Evolutionary conservation across 2,329 filamentous ascomycete species (phyloP).

Genomic region (Paraconiothyrium sp.): DNA sequence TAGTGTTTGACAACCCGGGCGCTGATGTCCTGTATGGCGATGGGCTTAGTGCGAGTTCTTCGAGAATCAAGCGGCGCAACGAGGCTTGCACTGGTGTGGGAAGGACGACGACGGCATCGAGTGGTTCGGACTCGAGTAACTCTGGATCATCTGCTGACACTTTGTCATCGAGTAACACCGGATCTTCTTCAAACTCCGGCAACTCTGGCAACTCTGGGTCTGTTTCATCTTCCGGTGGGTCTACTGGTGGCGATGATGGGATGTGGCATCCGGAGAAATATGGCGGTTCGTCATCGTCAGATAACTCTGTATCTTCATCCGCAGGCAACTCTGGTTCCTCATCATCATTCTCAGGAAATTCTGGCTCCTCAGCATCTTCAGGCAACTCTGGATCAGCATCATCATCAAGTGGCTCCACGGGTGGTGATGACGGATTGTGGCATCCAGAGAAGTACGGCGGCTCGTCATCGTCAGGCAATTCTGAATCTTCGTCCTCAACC

Average conservation of each 20-base stretch:
- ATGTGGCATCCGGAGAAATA: conserved; percentile 5
- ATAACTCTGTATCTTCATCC: background rate
- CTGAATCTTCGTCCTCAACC: background rate
- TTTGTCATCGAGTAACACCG: conserved; percentile 2
- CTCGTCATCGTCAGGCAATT: background rate
- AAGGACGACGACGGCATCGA: conserved; percentile 24
- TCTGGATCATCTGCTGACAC: conserved; percentile 16
- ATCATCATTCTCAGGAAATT: background rate
- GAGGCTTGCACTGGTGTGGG: conserved; percentile 33
- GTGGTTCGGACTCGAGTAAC: conserved; percentile 9
- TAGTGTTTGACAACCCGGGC: conserved; percentile 55
- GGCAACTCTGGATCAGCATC: background rate
- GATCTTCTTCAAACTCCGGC: background rate
- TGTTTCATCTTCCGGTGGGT: background rate
- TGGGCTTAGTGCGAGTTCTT: conserved; percentile 33
- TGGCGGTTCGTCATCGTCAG: background rate
- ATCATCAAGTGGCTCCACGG: background rate
- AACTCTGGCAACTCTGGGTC: background rate
- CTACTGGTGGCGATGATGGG: conserved; percentile 2
- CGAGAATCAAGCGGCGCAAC: conserved; percentile 19
- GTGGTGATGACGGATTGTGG: conserved; percentile 1
- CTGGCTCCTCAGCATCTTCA: background rate
- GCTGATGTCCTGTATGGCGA: conserved; percentile 51
- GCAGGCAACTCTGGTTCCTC: background rate
- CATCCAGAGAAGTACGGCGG: conserved; percentile 7